Evolutionary conservation across 805 yeast genomes (phyloP).

Genomic region (Cyberlindnera bimundalis): DNA sequence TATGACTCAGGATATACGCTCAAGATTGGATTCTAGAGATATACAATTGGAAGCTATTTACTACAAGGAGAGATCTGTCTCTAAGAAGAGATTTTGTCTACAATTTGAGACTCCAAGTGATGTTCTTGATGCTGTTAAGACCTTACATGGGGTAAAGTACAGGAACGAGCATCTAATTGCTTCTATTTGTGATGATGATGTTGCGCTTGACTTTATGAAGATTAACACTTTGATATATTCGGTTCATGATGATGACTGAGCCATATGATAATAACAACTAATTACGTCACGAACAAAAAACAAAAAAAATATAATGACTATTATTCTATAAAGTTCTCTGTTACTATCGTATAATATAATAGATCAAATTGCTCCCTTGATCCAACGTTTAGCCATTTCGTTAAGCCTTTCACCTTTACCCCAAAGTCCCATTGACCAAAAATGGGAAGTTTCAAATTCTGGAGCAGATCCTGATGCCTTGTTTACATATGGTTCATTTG

Average conservation of each 20-base stretch:
- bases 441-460: slow-evolving; percentile 42
- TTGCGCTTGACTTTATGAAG: slow-evolving; percentile 7
- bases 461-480: slow-evolving; percentile 32
- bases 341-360: no score
- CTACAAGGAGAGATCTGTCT: background rate
- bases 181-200: slow-evolving; percentile 10
- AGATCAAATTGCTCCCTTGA: slow-evolving; percentile 38
- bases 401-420: slow-evolving; percentile 45
- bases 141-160: slow-evolving; percentile 12
- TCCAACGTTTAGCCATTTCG: slow-evolving; percentile 54
- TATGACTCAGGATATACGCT: background rate
- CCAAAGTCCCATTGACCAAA: slow-evolving; percentile 73
- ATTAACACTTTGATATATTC: background rate
- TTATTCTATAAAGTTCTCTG: no score
- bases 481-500: slow-evolving; percentile 22
- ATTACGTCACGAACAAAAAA: no score
- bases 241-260: background rate
- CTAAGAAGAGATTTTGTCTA: background rate
- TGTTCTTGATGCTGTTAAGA: slow-evolving; percentile 1
- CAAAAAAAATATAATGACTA: no score
- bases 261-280: no score
- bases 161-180: background rate
- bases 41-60: background rate
- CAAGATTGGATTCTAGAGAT: background rate
- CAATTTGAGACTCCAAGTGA: background rate